Percentiles rank a stretch among this genome's conserved stretches.
phyloP scores from a whole-genome alignment of 2,329 filamentous ascomycete species.

The Aureobasidium zeae region DNA sequence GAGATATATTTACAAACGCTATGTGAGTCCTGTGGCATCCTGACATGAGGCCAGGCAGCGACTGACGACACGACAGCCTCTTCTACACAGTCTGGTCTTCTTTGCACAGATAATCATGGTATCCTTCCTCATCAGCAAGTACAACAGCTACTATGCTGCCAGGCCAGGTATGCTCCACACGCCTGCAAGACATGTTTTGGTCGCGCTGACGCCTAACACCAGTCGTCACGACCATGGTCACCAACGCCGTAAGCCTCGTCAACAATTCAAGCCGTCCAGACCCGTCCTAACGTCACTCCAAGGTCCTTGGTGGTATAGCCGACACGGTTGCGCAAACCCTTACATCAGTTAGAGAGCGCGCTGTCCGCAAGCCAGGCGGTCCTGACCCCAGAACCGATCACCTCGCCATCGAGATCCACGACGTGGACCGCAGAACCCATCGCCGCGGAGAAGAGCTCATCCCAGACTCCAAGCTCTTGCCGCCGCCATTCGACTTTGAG shows the following conservation, averaged over 20 bases:
- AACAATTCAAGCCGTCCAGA: not conserved
- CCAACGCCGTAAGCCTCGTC: slow-evolving; percentile 61
- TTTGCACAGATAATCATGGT: slow-evolving; percentile 82
- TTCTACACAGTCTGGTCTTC: slow-evolving; percentile 77
- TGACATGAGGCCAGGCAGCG: too few species aligned
- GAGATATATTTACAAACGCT: slow-evolving; percentile 63
- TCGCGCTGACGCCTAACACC: slow-evolving; percentile 12
- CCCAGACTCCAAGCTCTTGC: slow-evolving; percentile 50
- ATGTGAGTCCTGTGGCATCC: slow-evolving; percentile 55
- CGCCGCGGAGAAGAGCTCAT: slow-evolving; percentile 57
- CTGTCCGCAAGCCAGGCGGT: slow-evolving; percentile 53
- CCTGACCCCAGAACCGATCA: slow-evolving; percentile 54
- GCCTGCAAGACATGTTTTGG: too few species aligned
- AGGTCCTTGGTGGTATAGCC: slow-evolving; percentile 84
- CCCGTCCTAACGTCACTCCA: slow-evolving; percentile 17
- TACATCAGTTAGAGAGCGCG: slow-evolving; percentile 56
- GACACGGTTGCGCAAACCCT: slow-evolving; percentile 93
- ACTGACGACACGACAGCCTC: slow-evolving; percentile 51
- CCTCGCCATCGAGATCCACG: slow-evolving; percentile 78
- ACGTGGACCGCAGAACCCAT: slow-evolving; percentile 72
- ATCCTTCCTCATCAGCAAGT: slow-evolving; percentile 71
- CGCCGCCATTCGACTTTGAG: slow-evolving; percentile 91
- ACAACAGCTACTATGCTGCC: slow-evolving; percentile 88
- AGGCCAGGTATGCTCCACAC: slow-evolving; percentile 59
- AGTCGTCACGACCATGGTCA: slow-evolving; percentile 98